phyloP scores from a whole-genome alignment of 495 filamentous ascomycete genomes.

The Podospora appendiculata region DNA sequence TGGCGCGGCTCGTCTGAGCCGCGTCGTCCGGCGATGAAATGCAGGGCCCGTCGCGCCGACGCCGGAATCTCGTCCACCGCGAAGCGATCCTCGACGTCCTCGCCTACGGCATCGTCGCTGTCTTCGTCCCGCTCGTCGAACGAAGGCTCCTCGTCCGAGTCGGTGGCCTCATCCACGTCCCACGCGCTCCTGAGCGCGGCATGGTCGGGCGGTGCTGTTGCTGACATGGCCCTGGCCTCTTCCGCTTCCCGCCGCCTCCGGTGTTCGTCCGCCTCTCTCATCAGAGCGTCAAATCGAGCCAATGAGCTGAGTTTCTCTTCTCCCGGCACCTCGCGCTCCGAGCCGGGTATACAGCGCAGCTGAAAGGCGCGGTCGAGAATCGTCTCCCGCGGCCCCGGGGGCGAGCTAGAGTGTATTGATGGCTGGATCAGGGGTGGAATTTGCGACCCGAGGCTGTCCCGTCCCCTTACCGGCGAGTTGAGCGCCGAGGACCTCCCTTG shows the following conservation, averaged over 20 bases:
- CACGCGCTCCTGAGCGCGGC: slow-evolving; percentile 34
- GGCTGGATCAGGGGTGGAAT: slow-evolving; percentile 21
- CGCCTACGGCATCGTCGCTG: slow-evolving; percentile 25
- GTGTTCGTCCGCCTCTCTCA: slow-evolving; percentile 45
- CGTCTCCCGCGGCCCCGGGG: slow-evolving; percentile 44
- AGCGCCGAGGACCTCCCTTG: slow-evolving; percentile 47
- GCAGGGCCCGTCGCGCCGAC: slow-evolving; percentile 35
- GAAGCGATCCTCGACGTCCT: slow-evolving; percentile 23
- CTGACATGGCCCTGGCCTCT: slow-evolving; percentile 11
- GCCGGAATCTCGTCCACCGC: slow-evolving; percentile 16
- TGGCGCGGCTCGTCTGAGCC: slow-evolving; percentile 6
- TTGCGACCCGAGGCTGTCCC: slow-evolving; percentile 36
- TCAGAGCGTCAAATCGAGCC: slow-evolving; percentile 51
- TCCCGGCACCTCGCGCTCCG: slow-evolving; percentile 33
- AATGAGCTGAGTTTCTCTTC: slow-evolving; percentile 50
- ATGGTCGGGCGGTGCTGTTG: slow-evolving; percentile 3
- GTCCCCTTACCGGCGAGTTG: slow-evolving; percentile 35
- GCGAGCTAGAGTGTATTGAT: slow-evolving; percentile 28
- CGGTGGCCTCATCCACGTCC: slow-evolving; percentile 35
- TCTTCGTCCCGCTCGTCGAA: slow-evolving; percentile 34
- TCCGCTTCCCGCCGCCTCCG: slow-evolving; percentile 24
- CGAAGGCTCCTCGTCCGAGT: slow-evolving; percentile 19
- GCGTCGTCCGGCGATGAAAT: slow-evolving; percentile 40
- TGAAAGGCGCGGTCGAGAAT: slow-evolving; percentile 55
- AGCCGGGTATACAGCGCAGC: slow-evolving; percentile 46